A percentile compares a stretch with the other conserved stretches of the same genome.
Evolutionary conservation across 75 land plant genomes (phyloP).

Genomic region (Pinus albicaulis): DNA sequence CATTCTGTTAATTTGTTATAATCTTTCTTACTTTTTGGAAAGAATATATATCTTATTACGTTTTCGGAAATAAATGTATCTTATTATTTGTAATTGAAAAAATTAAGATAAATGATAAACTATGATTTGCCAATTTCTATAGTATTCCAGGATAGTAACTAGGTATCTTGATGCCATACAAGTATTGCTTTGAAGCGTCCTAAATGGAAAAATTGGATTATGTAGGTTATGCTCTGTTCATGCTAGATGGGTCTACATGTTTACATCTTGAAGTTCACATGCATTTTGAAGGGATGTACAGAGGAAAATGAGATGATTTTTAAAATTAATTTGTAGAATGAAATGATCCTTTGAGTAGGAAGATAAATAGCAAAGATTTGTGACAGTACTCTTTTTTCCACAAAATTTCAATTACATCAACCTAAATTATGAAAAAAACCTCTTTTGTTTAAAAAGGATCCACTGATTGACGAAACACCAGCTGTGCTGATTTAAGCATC

Average conservation of each 20-base stretch:
- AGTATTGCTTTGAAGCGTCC: not conserved
- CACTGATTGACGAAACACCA: not conserved
- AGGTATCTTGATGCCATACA: not conserved
- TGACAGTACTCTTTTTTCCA: not conserved
- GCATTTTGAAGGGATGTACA: not conserved
- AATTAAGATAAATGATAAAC: no score
- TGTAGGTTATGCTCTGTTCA: not conserved
- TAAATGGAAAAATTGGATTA: not conserved
- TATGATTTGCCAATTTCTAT: not conserved
- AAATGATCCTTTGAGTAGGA: not conserved
- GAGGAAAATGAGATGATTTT: not conserved
- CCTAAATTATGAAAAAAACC: not conserved
- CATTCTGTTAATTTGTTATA: not conserved
- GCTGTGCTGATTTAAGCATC: no score
- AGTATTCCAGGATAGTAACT: not conserved
- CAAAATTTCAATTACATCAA: no score
- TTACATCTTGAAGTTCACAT: not conserved
- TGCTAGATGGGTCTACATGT: not conserved
- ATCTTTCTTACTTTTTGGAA: not conserved
- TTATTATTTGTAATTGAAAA: no score
- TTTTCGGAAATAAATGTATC: no score
- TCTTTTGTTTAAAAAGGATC: not conserved
- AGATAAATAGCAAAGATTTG: not conserved
- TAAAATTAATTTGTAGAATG: not conserved
- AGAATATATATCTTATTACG: no score